A percentile compares a stretch with the other conserved stretches of the same genome.
These are phyloP conservation scores for Teratosphaeria destructans DNA, from an alignment of 2,329 filamentous ascomycete genomes.

Conservation along the genomic window DNA sequence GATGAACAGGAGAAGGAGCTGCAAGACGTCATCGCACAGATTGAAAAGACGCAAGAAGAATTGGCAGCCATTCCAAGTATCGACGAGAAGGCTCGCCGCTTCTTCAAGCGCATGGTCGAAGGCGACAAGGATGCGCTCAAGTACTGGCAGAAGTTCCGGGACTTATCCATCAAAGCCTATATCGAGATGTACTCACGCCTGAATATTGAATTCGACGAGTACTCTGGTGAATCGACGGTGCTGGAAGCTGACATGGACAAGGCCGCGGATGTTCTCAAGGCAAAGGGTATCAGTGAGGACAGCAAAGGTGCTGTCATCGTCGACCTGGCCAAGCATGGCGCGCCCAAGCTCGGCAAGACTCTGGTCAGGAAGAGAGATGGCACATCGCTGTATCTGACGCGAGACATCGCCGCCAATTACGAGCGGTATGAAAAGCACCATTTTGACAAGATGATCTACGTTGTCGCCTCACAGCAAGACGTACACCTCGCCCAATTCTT, in stretches of 20 bases:
- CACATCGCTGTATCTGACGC: slow-evolving; percentile 57
- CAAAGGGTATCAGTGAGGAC: slow-evolving; percentile 51
- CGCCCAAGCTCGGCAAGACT: slow-evolving; percentile 57
- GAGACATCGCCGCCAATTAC: slow-evolving; percentile 56
- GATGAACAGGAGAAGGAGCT: slow-evolving; percentile 40
- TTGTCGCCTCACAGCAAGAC: slow-evolving; percentile 55
- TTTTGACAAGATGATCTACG: slow-evolving; percentile 60
- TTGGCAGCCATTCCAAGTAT: slow-evolving; percentile 45
- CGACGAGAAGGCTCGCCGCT: slow-evolving; percentile 64
- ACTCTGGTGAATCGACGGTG: slow-evolving; percentile 60
- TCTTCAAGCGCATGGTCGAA: slow-evolving; percentile 60
- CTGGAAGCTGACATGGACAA: slow-evolving; percentile 51
- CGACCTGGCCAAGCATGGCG: slow-evolving; percentile 57
- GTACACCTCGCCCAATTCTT: slow-evolving; percentile 55
- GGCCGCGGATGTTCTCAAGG: slow-evolving; percentile 49
- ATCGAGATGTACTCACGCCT: slow-evolving; percentile 53
- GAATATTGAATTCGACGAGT: slow-evolving; percentile 56
- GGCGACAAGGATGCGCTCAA: slow-evolving; percentile 48
- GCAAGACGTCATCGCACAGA: slow-evolving; percentile 37
- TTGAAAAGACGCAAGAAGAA: slow-evolving; percentile 37
- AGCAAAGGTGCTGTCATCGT: slow-evolving; percentile 58
- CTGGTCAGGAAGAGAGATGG: slow-evolving; percentile 58
- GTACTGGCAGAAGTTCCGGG: slow-evolving; percentile 54
- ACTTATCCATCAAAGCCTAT: slow-evolving; percentile 54
- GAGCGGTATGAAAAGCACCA: slow-evolving; percentile 53